A percentile compares a stretch with the other conserved stretches of the same genome.
phyloP scores from a whole-genome alignment of 2,329 filamentous ascomycete species.

The Penicillium paneum region DNA sequence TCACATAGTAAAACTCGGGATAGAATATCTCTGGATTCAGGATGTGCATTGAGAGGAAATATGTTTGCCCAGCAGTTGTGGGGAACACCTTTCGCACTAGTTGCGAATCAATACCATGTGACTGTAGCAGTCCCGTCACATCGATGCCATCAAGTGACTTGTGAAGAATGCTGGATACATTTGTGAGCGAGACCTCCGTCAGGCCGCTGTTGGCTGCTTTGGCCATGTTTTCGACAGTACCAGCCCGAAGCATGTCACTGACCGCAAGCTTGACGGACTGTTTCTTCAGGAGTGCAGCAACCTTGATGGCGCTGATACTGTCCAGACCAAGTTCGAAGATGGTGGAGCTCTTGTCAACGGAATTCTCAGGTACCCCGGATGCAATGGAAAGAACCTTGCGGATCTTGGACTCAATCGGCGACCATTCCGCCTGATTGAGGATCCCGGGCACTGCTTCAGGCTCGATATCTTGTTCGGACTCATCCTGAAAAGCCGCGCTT shows the following conservation, averaged over 20 bases:
- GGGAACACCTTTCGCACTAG: slow-evolving; percentile 61
- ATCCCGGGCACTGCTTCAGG: background rate
- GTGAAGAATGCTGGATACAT: slow-evolving; percentile 23
- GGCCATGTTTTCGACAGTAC: slow-evolving; percentile 65
- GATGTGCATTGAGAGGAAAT: slow-evolving; percentile 70
- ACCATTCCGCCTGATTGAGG: slow-evolving; percentile 23
- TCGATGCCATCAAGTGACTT: slow-evolving; percentile 42
- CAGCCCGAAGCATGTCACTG: slow-evolving; percentile 66
- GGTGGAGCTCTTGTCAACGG: slow-evolving; percentile 60
- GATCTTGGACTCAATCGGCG: slow-evolving; percentile 40
- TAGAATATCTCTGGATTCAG: slow-evolving; percentile 67
- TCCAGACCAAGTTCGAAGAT: slow-evolving; percentile 86
- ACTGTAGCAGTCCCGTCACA: slow-evolving; percentile 37
- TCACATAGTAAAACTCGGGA: slow-evolving; percentile 64
- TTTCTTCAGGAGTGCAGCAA: slow-evolving; percentile 65
- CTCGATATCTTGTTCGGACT: slow-evolving; percentile 1
- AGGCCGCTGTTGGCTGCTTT: slow-evolving; percentile 19
- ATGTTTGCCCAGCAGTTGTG: slow-evolving; percentile 71
- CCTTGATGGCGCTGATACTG: slow-evolving; percentile 87
- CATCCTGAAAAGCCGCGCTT: slow-evolving; percentile 36
- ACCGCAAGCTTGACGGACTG: slow-evolving; percentile 62
- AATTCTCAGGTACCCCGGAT: slow-evolving; percentile 56
- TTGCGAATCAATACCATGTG: slow-evolving; percentile 41
- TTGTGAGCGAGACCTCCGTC: slow-evolving; percentile 10
- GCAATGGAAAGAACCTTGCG: slow-evolving; percentile 52